Evolutionary conservation across 1,284 basidiomycete species (phyloP).

Genomic region (Puccinia polysora): DNA sequence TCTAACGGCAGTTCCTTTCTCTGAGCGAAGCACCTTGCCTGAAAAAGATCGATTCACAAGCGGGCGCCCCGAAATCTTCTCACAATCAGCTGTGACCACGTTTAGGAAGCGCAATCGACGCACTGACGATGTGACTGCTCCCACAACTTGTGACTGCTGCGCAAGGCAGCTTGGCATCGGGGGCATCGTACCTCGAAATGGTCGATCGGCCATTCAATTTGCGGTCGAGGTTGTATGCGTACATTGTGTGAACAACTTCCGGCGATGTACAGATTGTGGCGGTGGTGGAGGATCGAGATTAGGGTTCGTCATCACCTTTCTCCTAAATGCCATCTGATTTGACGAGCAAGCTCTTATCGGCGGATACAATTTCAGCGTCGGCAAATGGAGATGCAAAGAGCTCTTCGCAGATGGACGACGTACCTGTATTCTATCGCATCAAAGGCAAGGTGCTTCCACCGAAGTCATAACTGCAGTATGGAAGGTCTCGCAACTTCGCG

Average conservation of each 20-base stretch:
- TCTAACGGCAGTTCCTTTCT: conserved; percentile 6
- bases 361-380: conserved; percentile 51
- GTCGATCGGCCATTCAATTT: conserved; percentile 42
- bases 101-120: conserved; percentile 41
- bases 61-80: background rate
- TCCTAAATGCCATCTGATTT: background rate
- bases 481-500: conserved; percentile 12
- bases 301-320: conserved; percentile 7
- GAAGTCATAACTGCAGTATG: conserved; percentile 33
- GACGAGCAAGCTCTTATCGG: background rate
- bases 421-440: conserved; percentile 55
- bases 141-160: conserved; percentile 41
- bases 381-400: conserved; percentile 57
- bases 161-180: conserved; percentile 35
- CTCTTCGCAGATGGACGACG: conserved; percentile 55
- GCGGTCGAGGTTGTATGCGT: conserved; percentile 41
- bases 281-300: conserved; percentile 39
- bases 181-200: conserved; percentile 36
- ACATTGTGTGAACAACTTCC: conserved; percentile 28
- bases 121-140: conserved; percentile 40
- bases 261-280: conserved; percentile 41
- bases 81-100: conserved; percentile 16
- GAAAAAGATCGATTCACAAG: background rate
- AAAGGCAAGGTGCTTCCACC: conserved; percentile 31
- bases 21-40: background rate